Conservation (phyloP, 1,139 yeast genomes). For the Magnusiomyces magnusii region DNA sequence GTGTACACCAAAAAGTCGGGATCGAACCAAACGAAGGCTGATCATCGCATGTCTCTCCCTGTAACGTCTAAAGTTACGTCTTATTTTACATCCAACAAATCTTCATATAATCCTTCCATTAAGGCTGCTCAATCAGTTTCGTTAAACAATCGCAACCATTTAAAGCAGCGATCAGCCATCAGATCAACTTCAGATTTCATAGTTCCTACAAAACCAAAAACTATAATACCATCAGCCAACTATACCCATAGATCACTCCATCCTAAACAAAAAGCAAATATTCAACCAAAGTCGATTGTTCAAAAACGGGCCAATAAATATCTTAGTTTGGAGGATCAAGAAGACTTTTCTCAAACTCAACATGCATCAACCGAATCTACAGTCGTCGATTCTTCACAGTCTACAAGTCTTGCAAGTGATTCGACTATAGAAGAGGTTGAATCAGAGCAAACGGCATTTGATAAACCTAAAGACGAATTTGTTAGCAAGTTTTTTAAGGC, state of each 20-base stretch:
- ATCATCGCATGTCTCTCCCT: neutral
- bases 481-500: constrained; percentile 1
- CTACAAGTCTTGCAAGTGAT: neutral
- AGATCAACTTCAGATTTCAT: neutral
- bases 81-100: neutral
- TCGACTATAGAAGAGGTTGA: neutral
- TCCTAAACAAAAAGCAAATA: neutral
- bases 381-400: neutral
- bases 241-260: neutral
- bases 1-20: neutral
- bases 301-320: neutral
- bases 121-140: neutral
- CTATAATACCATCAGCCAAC: neutral
- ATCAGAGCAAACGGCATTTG: too few relatives aligned
- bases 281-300: neutral
- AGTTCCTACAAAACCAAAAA: neutral
- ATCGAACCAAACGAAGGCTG: neutral
- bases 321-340: neutral
- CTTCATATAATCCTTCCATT: too few relatives aligned
- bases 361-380: neutral
- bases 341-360: neutral
- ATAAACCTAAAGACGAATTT: neutral
- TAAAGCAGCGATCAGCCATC: neutral
- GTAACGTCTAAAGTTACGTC: neutral
- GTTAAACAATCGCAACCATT: neutral